Base-by-base conservation (phyloP, 495 filamentous ascomycete genomes). In the Xylaria grammica region DNA sequence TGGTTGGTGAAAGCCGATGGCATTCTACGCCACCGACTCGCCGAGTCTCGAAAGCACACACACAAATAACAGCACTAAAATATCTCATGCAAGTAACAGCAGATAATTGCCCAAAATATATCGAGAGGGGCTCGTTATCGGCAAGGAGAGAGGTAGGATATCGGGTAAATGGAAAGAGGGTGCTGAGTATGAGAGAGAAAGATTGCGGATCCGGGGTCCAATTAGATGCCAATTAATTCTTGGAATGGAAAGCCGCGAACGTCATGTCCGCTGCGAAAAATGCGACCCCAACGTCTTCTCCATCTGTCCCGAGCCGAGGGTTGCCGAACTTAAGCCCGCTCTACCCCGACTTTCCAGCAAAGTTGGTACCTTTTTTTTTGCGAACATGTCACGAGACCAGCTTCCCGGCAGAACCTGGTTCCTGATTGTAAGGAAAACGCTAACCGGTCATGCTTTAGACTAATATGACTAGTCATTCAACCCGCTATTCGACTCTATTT, bases 1-100 rank as follows among this genome's bases (percentile, higher is more conserved):
- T 85, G 74, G 67, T 78, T 76, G 62, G 77, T 66, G 69, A 80
- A 72, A 60, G 79, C 79, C 78, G 77, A 71, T 75, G 82, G 76
- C 78, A 83, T 84, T 73, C 79, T 75, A 36, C 57, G 66, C 72
- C 71, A 69, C 66, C 62, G 71, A 69, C 72, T 69, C 52, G 59
- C 61, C 45, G 36, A 44, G 32, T 63, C 40, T 49, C 51, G 40
- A 13, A 38, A 22, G 44, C 36, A 32, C 22, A 13, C 19, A 50
- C 22, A 19, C 57, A 22, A 13, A 38, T 30, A 32, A 15, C n/a
- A 1, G 51, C 29, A 56, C 42, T 46, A 56, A 13, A 49, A 48
- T n/a, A n/a, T 4, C 32, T 38, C 60, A 63, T 63, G 34, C 60
- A 48, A 19, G 17, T 19, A 15, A 42, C 19, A 24, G 45, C 6